A percentile compares a stretch with the other conserved stretches of the same genome.
Evolutionary conservation across 139 green algal genomes (phyloP).

Genomic region (Chlamydomonas urium): DNA sequence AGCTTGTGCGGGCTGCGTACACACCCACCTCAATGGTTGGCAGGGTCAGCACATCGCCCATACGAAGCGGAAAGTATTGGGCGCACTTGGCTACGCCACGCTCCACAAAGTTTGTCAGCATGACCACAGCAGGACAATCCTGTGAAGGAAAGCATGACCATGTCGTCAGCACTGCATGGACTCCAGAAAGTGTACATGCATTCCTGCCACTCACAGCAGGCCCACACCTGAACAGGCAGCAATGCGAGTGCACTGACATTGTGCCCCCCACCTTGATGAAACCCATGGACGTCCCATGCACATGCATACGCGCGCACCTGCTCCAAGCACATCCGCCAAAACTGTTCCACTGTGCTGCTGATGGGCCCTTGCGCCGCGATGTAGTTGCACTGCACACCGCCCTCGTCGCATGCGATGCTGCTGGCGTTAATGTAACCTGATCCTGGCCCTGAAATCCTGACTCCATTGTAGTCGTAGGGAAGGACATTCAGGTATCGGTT

Average conservation of each 20-base stretch:
- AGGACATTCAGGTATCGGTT: constrained; percentile 60
- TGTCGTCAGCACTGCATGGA: no score
- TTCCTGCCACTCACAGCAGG: no score
- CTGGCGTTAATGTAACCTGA: constrained; percentile 9
- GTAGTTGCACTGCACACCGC: constrained; percentile 16
- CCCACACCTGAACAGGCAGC: no score
- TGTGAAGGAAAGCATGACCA: no score
- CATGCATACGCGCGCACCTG: constrained; percentile 25
- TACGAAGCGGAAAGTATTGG: constrained; percentile 34
- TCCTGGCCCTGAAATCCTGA: constrained; percentile 19
- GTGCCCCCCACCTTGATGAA: no score
- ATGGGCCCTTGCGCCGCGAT: constrained; percentile 40
- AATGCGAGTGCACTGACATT: no score
- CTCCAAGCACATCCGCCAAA: constrained; percentile 56
- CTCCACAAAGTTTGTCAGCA: constrained; percentile 58
- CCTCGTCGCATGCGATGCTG: neutral
- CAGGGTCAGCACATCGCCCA: neutral
- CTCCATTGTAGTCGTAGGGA: constrained; percentile 60
- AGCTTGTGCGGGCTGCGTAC: neutral
- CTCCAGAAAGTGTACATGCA: no score
- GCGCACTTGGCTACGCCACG: constrained; percentile 38
- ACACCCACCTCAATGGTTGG: neutral
- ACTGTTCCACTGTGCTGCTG: constrained; percentile 37
- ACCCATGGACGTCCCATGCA: no score
- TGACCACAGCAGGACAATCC: constrained; percentile 44